Evolutionary conservation across 2,329 filamentous ascomycete genomes (phyloP).

Genomic region (Talaromyces sp.): DNA sequence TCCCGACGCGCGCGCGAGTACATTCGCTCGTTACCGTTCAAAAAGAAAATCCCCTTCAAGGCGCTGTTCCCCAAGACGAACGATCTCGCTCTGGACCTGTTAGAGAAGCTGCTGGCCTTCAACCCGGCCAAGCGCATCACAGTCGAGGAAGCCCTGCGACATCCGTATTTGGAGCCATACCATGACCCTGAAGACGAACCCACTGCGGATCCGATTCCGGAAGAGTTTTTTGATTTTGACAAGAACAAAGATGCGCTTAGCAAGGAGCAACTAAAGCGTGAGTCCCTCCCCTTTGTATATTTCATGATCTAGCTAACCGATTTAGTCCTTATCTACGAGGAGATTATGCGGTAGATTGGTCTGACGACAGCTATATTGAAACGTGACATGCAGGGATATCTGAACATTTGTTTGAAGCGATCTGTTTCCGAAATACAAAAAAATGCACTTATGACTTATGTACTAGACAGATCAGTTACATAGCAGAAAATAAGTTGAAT

Average conservation of each 20-base stretch:
- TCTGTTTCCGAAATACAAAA: not conserved
- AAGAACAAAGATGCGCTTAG: constrained; percentile 99
- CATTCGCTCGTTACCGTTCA: constrained; percentile 95
- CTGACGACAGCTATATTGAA: not conserved
- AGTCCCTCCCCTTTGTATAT: constrained; percentile 18
- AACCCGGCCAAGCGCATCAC: constrained; percentile 98
- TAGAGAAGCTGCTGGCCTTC: constrained; percentile 95
- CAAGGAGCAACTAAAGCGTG: constrained; percentile 95
- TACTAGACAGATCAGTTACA: not conserved
- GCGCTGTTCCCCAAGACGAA: constrained; percentile 98
- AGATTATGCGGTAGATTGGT: constrained; percentile 71
- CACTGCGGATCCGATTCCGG: constrained; percentile 90
- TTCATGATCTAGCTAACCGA: not conserved
- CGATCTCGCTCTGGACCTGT: constrained; percentile 85
- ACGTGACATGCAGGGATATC: not conserved
- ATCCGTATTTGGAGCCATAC: constrained; percentile 97
- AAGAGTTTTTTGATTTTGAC: constrained; percentile 99
- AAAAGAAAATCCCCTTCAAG: constrained; percentile 99
- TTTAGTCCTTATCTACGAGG: constrained; percentile 80
- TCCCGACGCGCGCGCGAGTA: constrained; percentile 95
- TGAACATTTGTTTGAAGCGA: not conserved
- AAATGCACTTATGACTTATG: not conserved
- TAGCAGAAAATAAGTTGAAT: not conserved
- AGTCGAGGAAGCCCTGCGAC: constrained; percentile 93
- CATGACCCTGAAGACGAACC: constrained; percentile 98